phyloP scores from a whole-genome alignment of 257 asterid species.

The Solanum ossicruentum region DNA sequence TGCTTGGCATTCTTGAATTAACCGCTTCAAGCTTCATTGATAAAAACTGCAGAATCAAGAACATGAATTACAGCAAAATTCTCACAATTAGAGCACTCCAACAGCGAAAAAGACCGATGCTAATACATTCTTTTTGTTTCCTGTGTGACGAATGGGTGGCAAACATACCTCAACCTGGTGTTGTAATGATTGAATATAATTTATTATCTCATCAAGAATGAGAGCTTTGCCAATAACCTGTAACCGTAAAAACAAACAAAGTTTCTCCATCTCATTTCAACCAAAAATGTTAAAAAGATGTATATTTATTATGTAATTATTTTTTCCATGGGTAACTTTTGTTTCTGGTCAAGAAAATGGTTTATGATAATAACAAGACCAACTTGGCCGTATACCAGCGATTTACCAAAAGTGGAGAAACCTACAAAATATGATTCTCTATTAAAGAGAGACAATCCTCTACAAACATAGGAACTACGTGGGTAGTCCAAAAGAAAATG shows the following conservation, averaged over 20 bases:
- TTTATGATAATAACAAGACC: background rate
- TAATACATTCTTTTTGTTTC: background rate
- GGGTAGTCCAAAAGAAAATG: background rate
- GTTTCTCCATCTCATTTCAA: background rate
- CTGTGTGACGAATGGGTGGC: background rate
- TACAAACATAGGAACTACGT: background rate
- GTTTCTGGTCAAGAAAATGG: background rate
- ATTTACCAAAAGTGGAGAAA: background rate
- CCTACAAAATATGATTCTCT: background rate
- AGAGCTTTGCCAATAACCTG: constrained; percentile 85
- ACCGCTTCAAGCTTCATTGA: constrained; percentile 97
- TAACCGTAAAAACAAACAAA: constrained; percentile 4
- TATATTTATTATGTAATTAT: background rate
- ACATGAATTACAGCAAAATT: background rate
- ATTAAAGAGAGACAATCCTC: background rate
- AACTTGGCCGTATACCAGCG: background rate
- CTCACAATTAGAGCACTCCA: background rate
- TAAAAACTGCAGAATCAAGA: constrained; percentile 40
- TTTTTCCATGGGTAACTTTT: background rate
- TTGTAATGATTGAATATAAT: constrained; percentile 78
- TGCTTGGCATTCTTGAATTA: constrained; percentile 42
- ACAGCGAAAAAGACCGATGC: background rate
- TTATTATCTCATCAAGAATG: constrained; percentile 85
- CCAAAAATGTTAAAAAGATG: background rate
- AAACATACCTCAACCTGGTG: constrained; percentile 72